Base-by-base conservation (phyloP, 208 protist species). In the Angomonas deanei region DNA sequence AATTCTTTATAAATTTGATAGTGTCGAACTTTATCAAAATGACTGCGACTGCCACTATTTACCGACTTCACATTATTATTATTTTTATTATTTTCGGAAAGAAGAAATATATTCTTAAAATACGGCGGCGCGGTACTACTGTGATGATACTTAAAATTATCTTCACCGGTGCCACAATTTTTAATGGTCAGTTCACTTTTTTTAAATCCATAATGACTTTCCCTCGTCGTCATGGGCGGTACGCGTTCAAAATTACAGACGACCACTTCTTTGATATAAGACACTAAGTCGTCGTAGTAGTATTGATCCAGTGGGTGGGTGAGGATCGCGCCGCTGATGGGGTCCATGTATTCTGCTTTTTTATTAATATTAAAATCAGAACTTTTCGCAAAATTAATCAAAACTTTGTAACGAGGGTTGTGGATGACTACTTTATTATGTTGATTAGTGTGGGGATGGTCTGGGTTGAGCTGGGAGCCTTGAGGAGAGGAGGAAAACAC, bases 301-400 rank as follows among this genome's bases (percentile, higher is more conserved):
- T 74, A 53, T 57, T 72, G 61, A 67, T 94, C 84, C 11, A 53
- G 62, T 6, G 62, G 47, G 17, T 59, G 77, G 21, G 82, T 76
- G 13, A 91, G 72, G 48, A 94, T 74, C 19, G 72, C 76, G 39
- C 77, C 82, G 42, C 74, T 81, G 34, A 80, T 33, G 11, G 78
- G 74, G 61, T 94, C 87, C 19, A 94, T 54, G 73, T 94, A 94
- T 57, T 69, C 69, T 0, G 87, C 87, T 23, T 76, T 73, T 23
- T 79, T 74, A 59, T 68, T 87, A 24, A 94, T 62, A n/a, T 62
- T 72, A 11, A 88, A 80, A 61, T 64, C 27, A 28, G 66, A 64
- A 27, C 86, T 68, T 24, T 24, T 57, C 31, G 77, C 70, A 8
- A 68, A 49, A 55, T 90, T 74, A 27, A 94, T 39, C 39, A 86